Evolutionary conservation across 1,284 basidiomycete genomes (phyloP).

Genomic region (Leccinum pachyderme): DNA sequence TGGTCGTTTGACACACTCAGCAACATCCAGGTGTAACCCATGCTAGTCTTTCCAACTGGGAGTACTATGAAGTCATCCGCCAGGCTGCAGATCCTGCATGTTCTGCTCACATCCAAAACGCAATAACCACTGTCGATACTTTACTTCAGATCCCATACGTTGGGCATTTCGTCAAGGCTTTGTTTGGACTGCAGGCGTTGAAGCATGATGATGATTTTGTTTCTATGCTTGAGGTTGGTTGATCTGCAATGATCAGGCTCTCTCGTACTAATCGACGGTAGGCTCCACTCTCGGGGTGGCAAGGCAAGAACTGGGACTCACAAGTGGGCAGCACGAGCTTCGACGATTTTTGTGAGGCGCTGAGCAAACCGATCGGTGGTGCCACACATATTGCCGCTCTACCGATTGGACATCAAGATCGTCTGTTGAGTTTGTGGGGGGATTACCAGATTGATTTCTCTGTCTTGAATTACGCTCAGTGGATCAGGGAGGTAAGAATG

Average conservation of each 20-base stretch:
- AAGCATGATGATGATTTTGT: conserved; percentile 79
- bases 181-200: conserved; percentile 73
- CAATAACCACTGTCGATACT: conserved; percentile 62
- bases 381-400: conserved; percentile 27
- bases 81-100: conserved; percentile 72
- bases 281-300: conserved; percentile 54
- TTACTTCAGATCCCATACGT: conserved; percentile 51
- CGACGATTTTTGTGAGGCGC: conserved; percentile 68
- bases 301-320: conserved; percentile 77
- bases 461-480: conserved; percentile 75
- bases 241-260: neutral
- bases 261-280: conserved; percentile 16
- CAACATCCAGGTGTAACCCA: conserved; percentile 61
- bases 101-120: conserved; percentile 63
- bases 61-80: conserved; percentile 88
- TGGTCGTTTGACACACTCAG: neutral
- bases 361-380: conserved; percentile 49
- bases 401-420: conserved; percentile 43
- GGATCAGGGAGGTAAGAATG: conserved; percentile 62
- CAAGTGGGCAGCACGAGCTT: conserved; percentile 58
- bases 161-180: conserved; percentile 53
- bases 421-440: conserved; percentile 42
- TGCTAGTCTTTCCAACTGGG: conserved; percentile 71
- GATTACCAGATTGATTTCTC: conserved; percentile 53
- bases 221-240: conserved; percentile 57